Percentiles rank a stretch among this genome's conserved stretches.
These are phyloP conservation scores for Coriaria nepalensis DNA, from an alignment of 306 rosid species.

Conservation along the genomic window DNA sequence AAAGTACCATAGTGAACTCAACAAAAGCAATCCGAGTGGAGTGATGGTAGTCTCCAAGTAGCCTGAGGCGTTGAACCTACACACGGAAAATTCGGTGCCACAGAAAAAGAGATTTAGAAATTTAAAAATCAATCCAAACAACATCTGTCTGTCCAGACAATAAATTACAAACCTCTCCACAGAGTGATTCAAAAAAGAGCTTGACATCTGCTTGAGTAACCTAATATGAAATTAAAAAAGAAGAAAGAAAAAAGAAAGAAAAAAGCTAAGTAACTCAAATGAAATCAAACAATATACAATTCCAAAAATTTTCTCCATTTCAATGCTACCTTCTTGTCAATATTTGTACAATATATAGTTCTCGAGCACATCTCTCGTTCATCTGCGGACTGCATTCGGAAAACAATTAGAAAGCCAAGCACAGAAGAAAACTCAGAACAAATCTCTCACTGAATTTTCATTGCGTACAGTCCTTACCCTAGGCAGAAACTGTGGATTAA, in stretches of 20 bases:
- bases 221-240: conserved; percentile 24
- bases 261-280: conserved; percentile 12
- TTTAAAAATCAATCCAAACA: neutral
- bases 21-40: conserved; percentile 95
- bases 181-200: conserved; percentile 73
- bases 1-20: conserved; percentile 59
- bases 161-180: conserved; percentile 81
- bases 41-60: conserved; percentile 94
- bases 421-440: conserved; percentile 5
- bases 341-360: conserved; percentile 91
- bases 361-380: conserved; percentile 99
- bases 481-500: conserved; percentile 85
- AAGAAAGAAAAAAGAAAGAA: conserved; percentile 12
- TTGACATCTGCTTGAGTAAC: conserved; percentile 93
- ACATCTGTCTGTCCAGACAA: neutral
- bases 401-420: conserved; percentile 17
- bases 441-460: neutral
- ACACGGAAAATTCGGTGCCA: conserved; percentile 5
- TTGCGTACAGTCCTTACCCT: conserved; percentile 42
- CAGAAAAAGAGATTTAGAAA: neutral
- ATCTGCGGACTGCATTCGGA: conserved; percentile 56
- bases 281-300: too few species aligned
- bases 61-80: conserved; percentile 93
- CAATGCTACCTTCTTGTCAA: conserved; percentile 81
- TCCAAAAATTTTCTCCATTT: conserved; percentile 5